Base-by-base conservation (phyloP, 192 early-diverging fungal species). In the Phlyctochytrium bullatum region DNA sequence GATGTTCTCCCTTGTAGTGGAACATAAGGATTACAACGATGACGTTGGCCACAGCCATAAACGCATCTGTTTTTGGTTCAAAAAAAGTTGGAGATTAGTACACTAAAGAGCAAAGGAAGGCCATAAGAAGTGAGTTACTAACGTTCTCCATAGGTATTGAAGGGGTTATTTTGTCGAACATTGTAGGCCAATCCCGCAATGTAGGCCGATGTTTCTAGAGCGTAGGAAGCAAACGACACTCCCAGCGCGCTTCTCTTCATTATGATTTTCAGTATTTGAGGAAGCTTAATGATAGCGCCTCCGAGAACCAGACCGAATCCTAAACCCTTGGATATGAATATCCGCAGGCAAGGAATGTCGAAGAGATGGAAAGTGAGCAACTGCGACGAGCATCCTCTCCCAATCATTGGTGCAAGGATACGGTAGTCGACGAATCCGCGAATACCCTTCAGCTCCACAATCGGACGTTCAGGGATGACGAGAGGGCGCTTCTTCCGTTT, bases 221-320 rank as follows among this genome's bases (percentile, higher is more conserved):
- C 67, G 65, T 92, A 91, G 3, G 88, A 86, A 14, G 81, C 72
- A 62, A 95, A 79, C 10, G 91, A 93, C 56, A 99, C 82, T 1
- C 97, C 95, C 51, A 83, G 76, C 16, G 88, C 88, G 31, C 90
- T 91, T 56, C 76, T 62, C 35, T 87, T 78, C 25, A 73, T 71
- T 16, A 93, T 58, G 54, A 98, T 96, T 65, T 96, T 99, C 72
- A 93, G 72, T 33, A 99, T 95, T 79, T 99, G 96, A 4, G 97
- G 97, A 30, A 99, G 75, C 76, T 99, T 99, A 62, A 98, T 86
- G 35, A 98, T 87, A 34, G 91, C 88, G n/a, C 93, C 91, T 40
- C 91, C 94, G 2, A 88, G 66, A n/a, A 98, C 92, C 60, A 99
- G 94, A n/a, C 93, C 94, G 25, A 99, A 63, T 0, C 95, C 92